phyloP scores from a whole-genome alignment of 108 stramenopile species.

The Cyclotella cryptica region DNA sequence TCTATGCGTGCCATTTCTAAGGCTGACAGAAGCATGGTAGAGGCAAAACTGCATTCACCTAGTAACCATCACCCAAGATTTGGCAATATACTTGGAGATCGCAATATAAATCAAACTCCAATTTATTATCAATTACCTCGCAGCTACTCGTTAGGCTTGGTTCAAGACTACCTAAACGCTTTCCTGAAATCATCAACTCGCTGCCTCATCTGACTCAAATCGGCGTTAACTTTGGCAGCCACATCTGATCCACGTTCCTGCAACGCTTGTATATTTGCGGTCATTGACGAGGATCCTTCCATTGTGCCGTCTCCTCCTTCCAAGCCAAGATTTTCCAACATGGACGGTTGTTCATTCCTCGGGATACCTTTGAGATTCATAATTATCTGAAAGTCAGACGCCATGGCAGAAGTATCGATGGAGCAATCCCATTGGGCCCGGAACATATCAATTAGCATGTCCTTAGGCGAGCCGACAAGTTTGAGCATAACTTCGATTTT shows the following conservation, averaged over 20 bases:
- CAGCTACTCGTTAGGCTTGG: neutral
- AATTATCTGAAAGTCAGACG: slow-evolving; percentile 82
- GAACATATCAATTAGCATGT: slow-evolving; percentile 92
- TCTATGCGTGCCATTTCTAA: slow-evolving; percentile 33
- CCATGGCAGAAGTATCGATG: slow-evolving; percentile 70
- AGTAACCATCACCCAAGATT: neutral
- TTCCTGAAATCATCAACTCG: slow-evolving; percentile 84
- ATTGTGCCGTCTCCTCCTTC: slow-evolving; percentile 73
- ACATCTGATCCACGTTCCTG: slow-evolving; percentile 70
- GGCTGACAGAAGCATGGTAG: slow-evolving; percentile 42
- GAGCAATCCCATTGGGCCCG: slow-evolving; percentile 85
- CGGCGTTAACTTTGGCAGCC: slow-evolving; percentile 76
- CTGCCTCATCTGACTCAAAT: slow-evolving; percentile 84
- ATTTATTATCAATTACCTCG: neutral
- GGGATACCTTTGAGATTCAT: slow-evolving; percentile 94
- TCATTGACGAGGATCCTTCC: slow-evolving; percentile 71
- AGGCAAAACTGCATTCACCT: neutral
- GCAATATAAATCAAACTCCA: neutral
- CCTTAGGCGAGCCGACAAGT: slow-evolving; percentile 92
- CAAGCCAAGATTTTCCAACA: slow-evolving; percentile 89
- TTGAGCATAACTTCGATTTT: slow-evolving; percentile 96
- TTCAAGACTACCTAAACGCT: slow-evolving; percentile 60
- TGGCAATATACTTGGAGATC: neutral
- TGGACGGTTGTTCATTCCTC: slow-evolving; percentile 79
- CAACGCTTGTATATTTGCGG: slow-evolving; percentile 74